phyloP scores from a whole-genome alignment of 163 green algal species.

The Prototheca wickerhamii region DNA sequence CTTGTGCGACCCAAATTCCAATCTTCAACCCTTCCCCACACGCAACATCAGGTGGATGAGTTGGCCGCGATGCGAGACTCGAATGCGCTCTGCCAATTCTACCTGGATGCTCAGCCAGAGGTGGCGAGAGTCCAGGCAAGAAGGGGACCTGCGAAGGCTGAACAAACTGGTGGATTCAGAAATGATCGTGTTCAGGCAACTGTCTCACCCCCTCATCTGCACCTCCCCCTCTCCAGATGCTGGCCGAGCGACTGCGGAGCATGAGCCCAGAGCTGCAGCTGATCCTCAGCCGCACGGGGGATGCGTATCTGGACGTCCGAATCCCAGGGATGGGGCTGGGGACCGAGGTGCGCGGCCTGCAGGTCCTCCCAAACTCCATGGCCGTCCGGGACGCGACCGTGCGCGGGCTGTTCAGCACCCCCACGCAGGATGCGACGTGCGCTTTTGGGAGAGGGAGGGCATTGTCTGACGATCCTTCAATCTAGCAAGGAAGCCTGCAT shows the following conservation, averaged over 20 bases:
- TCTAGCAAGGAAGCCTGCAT: background rate
- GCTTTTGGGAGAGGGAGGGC: background rate
- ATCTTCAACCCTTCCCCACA: conserved; percentile 7
- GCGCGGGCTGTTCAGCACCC: background rate
- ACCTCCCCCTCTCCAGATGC: conserved; percentile 10
- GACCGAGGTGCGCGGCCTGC: conserved; percentile 27
- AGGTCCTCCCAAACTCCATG: conserved; percentile 15
- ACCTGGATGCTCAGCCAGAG: conserved; percentile 58
- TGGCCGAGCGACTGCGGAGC: conserved; percentile 55
- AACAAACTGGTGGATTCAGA: background rate
- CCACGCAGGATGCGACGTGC: conserved; percentile 4
- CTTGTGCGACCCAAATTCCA: background rate
- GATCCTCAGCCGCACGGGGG: conserved; percentile 37
- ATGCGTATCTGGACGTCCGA: conserved; percentile 48
- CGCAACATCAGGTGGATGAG: conserved; percentile 33
- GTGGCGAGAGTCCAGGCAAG: conserved; percentile 30
- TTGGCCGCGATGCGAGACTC: conserved; percentile 37
- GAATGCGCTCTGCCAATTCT: conserved; percentile 50
- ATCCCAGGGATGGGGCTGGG: conserved; percentile 23
- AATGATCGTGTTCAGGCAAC: background rate
- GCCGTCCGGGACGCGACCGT: background rate
- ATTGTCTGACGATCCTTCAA: too few relatives aligned
- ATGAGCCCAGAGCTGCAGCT: conserved; percentile 42
- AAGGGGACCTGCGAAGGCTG: background rate
- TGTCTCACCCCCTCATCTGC: background rate